Evolutionary conservation across 2,329 filamentous ascomycete genomes (phyloP).

Genomic region (Ambrosiella xylebori): DNA sequence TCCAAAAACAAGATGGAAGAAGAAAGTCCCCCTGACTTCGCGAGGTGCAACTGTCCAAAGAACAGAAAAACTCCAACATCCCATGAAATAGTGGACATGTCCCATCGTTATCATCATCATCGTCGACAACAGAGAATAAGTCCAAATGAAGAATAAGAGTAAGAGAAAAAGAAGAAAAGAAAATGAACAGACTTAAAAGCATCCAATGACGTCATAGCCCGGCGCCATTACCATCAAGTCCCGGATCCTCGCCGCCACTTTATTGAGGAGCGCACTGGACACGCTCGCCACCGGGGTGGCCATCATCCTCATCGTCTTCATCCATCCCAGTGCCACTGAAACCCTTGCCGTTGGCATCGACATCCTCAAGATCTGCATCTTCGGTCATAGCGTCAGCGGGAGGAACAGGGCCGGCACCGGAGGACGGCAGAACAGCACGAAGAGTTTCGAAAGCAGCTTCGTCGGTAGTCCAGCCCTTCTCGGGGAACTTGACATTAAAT

Average conservation of each 20-base stretch:
- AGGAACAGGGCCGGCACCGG: constrained; percentile 42
- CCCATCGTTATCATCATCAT: neutral
- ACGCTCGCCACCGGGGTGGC: constrained; percentile 56
- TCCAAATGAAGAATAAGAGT: no score
- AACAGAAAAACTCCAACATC: constrained; percentile 1
- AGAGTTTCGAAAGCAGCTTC: constrained; percentile 59
- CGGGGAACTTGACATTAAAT: constrained; percentile 94
- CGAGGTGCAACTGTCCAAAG: neutral
- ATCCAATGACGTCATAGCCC: neutral
- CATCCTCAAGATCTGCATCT: constrained; percentile 69
- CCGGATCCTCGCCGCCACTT: constrained; percentile 17
- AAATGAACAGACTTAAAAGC: neutral
- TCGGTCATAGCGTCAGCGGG: constrained; percentile 83
- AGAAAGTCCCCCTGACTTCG: neutral
- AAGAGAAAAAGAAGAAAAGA: neutral
- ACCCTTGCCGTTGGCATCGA: constrained; percentile 54
- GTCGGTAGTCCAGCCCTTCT: constrained; percentile 51
- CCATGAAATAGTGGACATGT: neutral
- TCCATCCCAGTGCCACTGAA: constrained; percentile 47
- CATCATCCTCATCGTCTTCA: constrained; percentile 57
- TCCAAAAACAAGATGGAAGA: neutral
- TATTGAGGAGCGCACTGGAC: constrained; percentile 84
- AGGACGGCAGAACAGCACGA: constrained; percentile 68
- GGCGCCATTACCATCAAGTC: neutral
- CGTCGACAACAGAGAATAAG: no score